Conservation (phyloP, 225 moss, liverwort and hornwort genomes). For the Marchantia paleacea region DNA sequence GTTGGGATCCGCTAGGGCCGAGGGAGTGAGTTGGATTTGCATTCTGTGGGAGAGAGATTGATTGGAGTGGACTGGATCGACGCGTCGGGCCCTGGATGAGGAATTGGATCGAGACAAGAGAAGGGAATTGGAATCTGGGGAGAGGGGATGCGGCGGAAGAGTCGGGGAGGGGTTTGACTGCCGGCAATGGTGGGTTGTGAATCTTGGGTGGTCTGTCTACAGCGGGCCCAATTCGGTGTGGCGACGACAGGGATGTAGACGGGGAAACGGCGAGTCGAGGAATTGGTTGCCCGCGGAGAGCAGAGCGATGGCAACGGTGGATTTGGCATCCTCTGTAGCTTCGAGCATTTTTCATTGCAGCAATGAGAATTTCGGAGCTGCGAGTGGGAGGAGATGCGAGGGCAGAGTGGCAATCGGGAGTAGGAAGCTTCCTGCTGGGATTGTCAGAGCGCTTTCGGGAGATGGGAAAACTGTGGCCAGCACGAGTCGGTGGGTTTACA, state of each 20-base stretch:
- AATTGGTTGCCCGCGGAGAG: not conserved
- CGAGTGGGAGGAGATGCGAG: not conserved
- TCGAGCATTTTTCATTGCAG: slow-evolving; percentile 9
- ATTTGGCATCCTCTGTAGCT: slow-evolving; percentile 19
- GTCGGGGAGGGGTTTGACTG: not conserved
- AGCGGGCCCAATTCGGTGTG: not conserved
- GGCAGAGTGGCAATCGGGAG: slow-evolving; percentile 2
- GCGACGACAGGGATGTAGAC: slow-evolving; percentile 6
- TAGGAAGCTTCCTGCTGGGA: slow-evolving; percentile 13
- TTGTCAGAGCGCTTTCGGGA: slow-evolving; percentile 19
- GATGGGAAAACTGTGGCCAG: slow-evolving; percentile 36
- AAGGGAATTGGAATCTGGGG: not conserved
- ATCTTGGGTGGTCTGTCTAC: not conserved
- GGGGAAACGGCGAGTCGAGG: not conserved
- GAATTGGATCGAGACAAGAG: not conserved
- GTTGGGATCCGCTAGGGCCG: not conserved
- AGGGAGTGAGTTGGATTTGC: not conserved
- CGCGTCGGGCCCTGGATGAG: not conserved
- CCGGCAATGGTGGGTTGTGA: not conserved
- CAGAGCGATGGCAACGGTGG: slow-evolving; percentile 14
- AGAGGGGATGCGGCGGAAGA: not conserved
- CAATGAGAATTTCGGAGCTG: not conserved
- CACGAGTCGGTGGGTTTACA: slow-evolving; percentile 50
- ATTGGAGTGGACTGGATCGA: not conserved
- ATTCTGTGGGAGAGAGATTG: too few relatives aligned